Base-by-base conservation (phyloP, 2,329 filamentous ascomycete genomes). In the Pyrenophora graminea region DNA sequence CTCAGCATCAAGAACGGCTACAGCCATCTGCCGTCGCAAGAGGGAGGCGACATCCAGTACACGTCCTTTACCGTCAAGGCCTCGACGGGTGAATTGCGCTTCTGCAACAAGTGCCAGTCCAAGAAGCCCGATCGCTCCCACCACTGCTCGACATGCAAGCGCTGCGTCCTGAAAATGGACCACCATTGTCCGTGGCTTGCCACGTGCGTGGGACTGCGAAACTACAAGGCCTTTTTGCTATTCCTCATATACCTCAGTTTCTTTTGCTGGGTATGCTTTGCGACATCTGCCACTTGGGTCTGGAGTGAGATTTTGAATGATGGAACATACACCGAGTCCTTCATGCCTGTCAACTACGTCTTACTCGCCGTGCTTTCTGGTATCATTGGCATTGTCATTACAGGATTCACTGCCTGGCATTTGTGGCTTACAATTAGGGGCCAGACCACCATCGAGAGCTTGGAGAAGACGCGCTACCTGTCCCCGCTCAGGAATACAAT, bases 181-280 rank as follows among this genome's bases (percentile, higher is more conserved):
- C 94, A 99, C 74, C 94, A 99, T 77, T 99, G 94, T 72, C 94
- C 94, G 13, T 99, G 94, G 94, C 82, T 99, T 42, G 93, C 94
- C 23, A 96, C 91, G 3, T 99, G 94, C 74, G 89, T 99, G 53
- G 94, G 94, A 17, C 79, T 99, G 58, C 85, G 85, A 68, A 99
- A 99, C 76, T 95, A 97, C 80, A 99, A 99, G 76, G 83, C 92
- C 0, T 99, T 99, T 70, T 73, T 99, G 45, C 82, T 97, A 3
- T 99, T 97, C 72, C 80, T 99, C 21, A 83, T 92, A 48, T 97
- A 99, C 73, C 91, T 90, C 0, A 90, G 88, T 3, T 56, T 96
- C 2, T 96, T 96, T 76, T 92, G 89, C 76, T 86, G 91, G 77
- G 84, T 89, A 64, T 84, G 83, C 66, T 96, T 96, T 69, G 82